Evolutionary conservation across 495 filamentous ascomycete species (phyloP), one percentile per base, ranked within the genome.

Genomic region (Cladorrhinum samala): DNA sequence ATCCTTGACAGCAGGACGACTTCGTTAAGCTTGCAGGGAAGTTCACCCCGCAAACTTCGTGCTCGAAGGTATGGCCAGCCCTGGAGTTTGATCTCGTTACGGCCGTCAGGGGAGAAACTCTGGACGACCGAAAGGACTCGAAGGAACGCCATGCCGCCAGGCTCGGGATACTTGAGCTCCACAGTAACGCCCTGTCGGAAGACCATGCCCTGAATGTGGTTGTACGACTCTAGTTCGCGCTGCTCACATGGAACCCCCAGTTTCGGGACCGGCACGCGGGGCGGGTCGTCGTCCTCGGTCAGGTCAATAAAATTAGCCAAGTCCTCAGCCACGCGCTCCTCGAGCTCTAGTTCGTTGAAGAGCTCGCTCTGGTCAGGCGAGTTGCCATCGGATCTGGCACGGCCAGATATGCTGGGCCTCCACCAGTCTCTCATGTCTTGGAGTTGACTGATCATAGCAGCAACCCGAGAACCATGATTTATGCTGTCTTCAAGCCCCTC

Each of bases 1-100:
- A 82, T 54, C 14, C 76, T 56, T 0, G 78, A 61, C 0, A 86
- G 52, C 52, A 81, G 62, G 24, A 74, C 76, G 1, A 85, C 46
- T 53, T 68, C 65, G 43, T 68, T 68, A 0, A 62, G 3, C 18
- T 61, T 57, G 0, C 33, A 11, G 0, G 54, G 30, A 0, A 66
- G 24, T 7, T 54, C 16, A 0, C 50, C 52, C 0, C 42, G 8
- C 4, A 68, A 18, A 0, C 60, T 2, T 0, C 51, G 39, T 0
- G 43, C 39, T 3, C 63, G 16, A 0, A 41, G 8, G 8, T 54
- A 64, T 0, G 27, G 41, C 3, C 33, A 54, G 13, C 65, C 62
- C 1, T 57, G 43, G 0, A 67, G 8, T 0, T 44, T 11, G 1
- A 37, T 6, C 0, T 33, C 40, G 2, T 13, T 5, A 6, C 0